Evolutionary conservation across 106 monocot species (phyloP).

Genomic region (Triglochin maritima): DNA sequence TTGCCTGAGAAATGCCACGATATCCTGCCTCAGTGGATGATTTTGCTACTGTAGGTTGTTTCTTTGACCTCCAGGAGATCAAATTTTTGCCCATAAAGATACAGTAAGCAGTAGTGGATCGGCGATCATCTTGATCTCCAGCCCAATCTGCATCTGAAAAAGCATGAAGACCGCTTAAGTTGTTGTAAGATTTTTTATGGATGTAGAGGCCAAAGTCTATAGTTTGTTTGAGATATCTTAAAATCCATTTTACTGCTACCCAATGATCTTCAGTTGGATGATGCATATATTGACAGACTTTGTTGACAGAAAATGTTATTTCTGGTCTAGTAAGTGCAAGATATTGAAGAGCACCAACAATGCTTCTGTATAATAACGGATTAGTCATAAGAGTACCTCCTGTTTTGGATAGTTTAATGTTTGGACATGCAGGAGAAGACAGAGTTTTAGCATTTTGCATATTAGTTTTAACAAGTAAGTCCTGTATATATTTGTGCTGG

Average conservation of each 20-base stretch:
- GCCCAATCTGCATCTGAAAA: constrained; percentile 13
- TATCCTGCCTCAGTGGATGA: constrained; percentile 10
- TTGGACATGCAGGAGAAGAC: neutral
- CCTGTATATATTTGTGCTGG: neutral
- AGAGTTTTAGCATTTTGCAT: neutral
- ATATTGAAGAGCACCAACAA: constrained; percentile 10
- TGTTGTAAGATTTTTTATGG: neutral
- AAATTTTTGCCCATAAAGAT: neutral
- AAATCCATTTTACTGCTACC: neutral
- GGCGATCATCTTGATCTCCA: neutral
- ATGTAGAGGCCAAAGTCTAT: neutral
- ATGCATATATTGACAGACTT: neutral
- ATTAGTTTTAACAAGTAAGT: neutral
- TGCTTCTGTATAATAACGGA: neutral
- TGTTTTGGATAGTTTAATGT: neutral
- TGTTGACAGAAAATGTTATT: neutral
- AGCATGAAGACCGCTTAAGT: neutral
- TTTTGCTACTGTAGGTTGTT: neutral
- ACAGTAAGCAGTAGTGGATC: neutral
- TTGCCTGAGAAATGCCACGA: neutral
- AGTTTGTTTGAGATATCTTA: neutral
- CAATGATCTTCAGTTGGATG: neutral
- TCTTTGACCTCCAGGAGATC: constrained; percentile 11
- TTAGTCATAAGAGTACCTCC: neutral
- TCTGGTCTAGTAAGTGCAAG: constrained; percentile 5